Percentiles rank a stretch among this genome's conserved stretches.
phyloP scores from a whole-genome alignment of 164 flowering plant genomes.

The Aristolochia fimbriata region DNA sequence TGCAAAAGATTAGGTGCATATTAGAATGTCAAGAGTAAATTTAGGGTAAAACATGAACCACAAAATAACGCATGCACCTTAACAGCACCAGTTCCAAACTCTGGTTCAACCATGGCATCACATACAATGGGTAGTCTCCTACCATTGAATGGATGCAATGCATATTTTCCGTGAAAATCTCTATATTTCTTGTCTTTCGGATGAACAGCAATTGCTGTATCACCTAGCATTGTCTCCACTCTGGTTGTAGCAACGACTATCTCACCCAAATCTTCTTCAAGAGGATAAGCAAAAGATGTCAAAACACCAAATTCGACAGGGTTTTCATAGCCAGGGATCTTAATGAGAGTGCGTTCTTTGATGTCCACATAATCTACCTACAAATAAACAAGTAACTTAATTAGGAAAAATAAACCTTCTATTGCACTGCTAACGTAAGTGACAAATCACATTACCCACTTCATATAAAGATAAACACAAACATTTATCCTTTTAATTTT shows the following conservation, averaged over 20 bases:
- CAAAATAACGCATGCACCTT: constrained; percentile 37
- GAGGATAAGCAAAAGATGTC: constrained; percentile 95
- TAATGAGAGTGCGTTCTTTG: constrained; percentile 56
- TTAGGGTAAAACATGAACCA: too few relatives aligned
- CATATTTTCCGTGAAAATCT: constrained; percentile 77
- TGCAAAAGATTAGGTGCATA: background rate
- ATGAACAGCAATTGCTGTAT: constrained; percentile 92
- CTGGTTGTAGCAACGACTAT: constrained; percentile 96
- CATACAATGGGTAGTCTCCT: constrained; percentile 78
- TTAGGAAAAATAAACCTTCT: too few relatives aligned
- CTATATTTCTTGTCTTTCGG: constrained; percentile 73
- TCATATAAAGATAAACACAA: background rate
- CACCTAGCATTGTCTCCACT: constrained; percentile 98
- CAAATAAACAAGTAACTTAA: constrained; percentile 10
- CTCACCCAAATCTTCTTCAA: constrained; percentile 65
- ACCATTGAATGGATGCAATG: constrained; percentile 89
- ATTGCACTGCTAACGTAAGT: background rate
- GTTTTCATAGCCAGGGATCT: constrained; percentile 79
- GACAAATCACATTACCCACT: background rate
- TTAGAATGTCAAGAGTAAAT: too few relatives aligned
- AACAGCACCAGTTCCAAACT: constrained; percentile 95
- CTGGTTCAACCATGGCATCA: constrained; percentile 79
- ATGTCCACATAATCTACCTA: constrained; percentile 86
- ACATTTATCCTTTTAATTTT: background rate
- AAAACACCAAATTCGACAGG: constrained; percentile 87